A percentile compares a stretch with the other conserved stretches of the same genome.
Evolutionary conservation across 1,139 yeast species (phyloP).

Genomic region (Candida tetrigidarum): DNA sequence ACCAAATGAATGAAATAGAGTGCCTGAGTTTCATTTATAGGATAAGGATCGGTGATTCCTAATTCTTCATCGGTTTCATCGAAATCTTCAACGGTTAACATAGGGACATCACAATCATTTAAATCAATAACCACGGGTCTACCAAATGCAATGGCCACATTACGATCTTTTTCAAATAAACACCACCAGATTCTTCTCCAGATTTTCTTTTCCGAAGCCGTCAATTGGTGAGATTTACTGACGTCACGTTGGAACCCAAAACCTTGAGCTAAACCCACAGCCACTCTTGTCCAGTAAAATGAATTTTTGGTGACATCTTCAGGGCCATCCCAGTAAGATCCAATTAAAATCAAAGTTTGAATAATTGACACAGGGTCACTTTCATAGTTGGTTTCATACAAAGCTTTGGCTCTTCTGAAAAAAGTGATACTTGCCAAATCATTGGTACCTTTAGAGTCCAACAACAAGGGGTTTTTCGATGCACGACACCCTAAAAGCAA

Average conservation of each 20-base stretch:
- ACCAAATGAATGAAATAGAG: slow-evolving; percentile 66
- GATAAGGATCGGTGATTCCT: slow-evolving; percentile 44
- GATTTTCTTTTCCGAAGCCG: slow-evolving; percentile 51
- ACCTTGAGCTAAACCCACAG: slow-evolving; percentile 76
- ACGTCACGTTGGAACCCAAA: slow-evolving; percentile 73
- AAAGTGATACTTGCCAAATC: slow-evolving; percentile 66
- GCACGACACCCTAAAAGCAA: slow-evolving; percentile 72
- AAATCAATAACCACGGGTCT: slow-evolving; percentile 72
- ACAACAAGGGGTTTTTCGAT: slow-evolving; percentile 57
- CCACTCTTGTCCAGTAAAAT: slow-evolving; percentile 78
- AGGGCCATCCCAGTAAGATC: slow-evolving; percentile 80
- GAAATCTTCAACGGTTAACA: slow-evolving; percentile 70
- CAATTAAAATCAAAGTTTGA: slow-evolving; percentile 66
- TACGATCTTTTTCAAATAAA: slow-evolving; percentile 70
- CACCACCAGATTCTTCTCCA: slow-evolving; percentile 86
- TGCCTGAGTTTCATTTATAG: slow-evolving; percentile 52
- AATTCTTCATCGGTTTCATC: slow-evolving; percentile 53
- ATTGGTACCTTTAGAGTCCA: slow-evolving; percentile 60
- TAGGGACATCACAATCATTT: slow-evolving; percentile 79
- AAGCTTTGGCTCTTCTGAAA: slow-evolving; percentile 76
- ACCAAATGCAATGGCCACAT: slow-evolving; percentile 77
- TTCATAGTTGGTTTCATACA: slow-evolving; percentile 76
- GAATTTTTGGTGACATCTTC: slow-evolving; percentile 77
- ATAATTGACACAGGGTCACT: slow-evolving; percentile 68
- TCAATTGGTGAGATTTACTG: slow-evolving; percentile 33